Evolutionary conservation across 192 early-diverging fungal genomes (phyloP), one percentile per base, ranked within the genome.

Genomic region (Podila clonocystis): DNA sequence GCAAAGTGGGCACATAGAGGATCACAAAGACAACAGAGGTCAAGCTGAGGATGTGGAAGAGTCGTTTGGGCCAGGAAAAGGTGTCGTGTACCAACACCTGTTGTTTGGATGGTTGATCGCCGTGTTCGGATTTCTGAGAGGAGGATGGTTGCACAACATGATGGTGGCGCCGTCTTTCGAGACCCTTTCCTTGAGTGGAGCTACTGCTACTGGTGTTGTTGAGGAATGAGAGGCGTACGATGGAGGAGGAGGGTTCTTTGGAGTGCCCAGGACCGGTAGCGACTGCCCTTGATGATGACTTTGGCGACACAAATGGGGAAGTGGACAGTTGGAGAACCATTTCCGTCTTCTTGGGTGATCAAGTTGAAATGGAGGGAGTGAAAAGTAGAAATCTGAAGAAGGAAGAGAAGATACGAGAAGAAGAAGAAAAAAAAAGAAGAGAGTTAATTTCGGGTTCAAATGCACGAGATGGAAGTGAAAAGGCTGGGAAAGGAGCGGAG

Each of bases 301-400:
- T 41, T 50, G 63, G 36, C 7, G 63, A n/a, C 1, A 34, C 72
- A 19, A 73, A 60, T 0, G 72, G 72, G 5, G 72, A 73, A 4
- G 72, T 62, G 13, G 72, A 60, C 38, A 73, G 45, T 28, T 73
- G 72, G 19, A 73, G 64, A 13, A 73, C 72, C 72, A 73, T 72
- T 26, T 65, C 11, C 15, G 20, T 63, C 12, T 65, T 28, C n/a
- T 28, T 64, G 24, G 17, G 30, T 17, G 24, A 28, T 19, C 4
- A 7, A 22, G 48, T 41, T 24, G 6, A 41, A 12, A 26, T 2
- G 20, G 38, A 11, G 38, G 33, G 0, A 24, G 24, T 33, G 62
- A 11, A 20, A 31, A 34, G 31, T 17, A 26, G 24, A 31, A 22
- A n/a, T 63, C 19, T 19, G 30, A 24, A 41, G 11, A 20, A 63